These are phyloP conservation scores for Candida piceae DNA, from an alignment of 805 yeast genomes.

Conservation along the genomic window DNA sequence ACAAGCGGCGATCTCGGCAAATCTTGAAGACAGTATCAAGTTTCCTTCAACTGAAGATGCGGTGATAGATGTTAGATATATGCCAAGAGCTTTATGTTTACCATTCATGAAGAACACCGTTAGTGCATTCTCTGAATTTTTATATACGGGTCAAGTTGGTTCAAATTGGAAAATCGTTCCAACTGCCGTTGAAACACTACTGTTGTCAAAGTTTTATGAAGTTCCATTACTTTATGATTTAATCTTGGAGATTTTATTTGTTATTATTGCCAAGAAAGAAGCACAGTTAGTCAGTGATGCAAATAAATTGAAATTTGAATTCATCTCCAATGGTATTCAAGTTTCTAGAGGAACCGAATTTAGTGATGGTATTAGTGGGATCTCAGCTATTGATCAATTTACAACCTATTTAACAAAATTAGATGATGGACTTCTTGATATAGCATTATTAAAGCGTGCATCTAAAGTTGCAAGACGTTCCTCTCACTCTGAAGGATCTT, in stretches of 20 bases:
- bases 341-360: slow-evolving; percentile 4
- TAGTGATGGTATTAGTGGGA: slow-evolving; percentile 15
- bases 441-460: slow-evolving; percentile 46
- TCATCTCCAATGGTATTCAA: slow-evolving; percentile 8
- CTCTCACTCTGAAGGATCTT: slow-evolving; percentile 7
- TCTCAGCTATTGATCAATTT: slow-evolving; percentile 38
- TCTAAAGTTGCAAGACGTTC: slow-evolving; percentile 27
- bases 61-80: slow-evolving; percentile 50
- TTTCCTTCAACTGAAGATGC: slow-evolving; percentile 15
- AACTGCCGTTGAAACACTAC: slow-evolving; percentile 57
- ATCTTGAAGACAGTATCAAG: slow-evolving; percentile 6
- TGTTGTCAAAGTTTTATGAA: slow-evolving; percentile 60
- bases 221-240: slow-evolving; percentile 67
- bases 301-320: slow-evolving; percentile 25
- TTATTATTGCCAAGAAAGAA: slow-evolving; percentile 66
- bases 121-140: slow-evolving; percentile 63
- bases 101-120: slow-evolving; percentile 63
- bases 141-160: slow-evolving; percentile 77
- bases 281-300: slow-evolving; percentile 40
- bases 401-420: slow-evolving; percentile 53
- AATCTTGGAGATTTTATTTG: slow-evolving; percentile 62
- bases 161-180: slow-evolving; percentile 71
- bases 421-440: slow-evolving; percentile 63
- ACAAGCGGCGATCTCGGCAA: background rate
- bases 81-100: slow-evolving; percentile 64